Base-by-base conservation (phyloP, 352 stramenopile genomes). In the Globisporangium paroecandrum region DNA sequence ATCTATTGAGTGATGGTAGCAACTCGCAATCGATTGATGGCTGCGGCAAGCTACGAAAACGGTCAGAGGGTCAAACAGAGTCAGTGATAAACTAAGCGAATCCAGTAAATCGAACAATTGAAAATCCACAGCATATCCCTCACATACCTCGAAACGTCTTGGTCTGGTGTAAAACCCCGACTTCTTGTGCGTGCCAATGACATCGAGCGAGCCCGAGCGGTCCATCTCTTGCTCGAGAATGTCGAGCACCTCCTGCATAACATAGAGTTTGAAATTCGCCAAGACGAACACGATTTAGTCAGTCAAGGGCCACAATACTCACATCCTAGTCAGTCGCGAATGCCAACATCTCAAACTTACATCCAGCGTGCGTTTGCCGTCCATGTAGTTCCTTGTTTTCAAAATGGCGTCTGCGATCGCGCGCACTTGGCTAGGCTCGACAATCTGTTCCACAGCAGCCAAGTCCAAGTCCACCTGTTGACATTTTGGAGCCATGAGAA, bases 391-490 rank as follows among this genome's bases (percentile, higher is more conserved):
- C 0, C 78, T 73, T 24, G 72, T 58, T 49, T 87, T 85, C 34
- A 86, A 59, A 54, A 96, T 82, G 29, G 74, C 77, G 51, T 95
- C 84, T 0, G 85, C 83, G 61, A 96, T 96, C 1, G 87, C 80
- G 4, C 87, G 85, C 24, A 94, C 85, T 85, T 98, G 91, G 43
- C 88, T 94, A 1, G 81, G 67, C 66, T 98, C 92, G 3, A 97
- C 90, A 36, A 98, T 85, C 70, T 98, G 92, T 54, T 97, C 89
- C 1, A 98, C 79, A 0, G 78, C 89, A 7, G 73, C 69, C 66
- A 98, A 68, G 64, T 98, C 82, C 64, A 97, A 79, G 69, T 97
- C 89, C 46, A 90, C 72, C 82, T 92, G 54, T 57, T 5, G 68
- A 55, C 36, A 43, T 5, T 43, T 18, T 18, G 36, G 36, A 43